Evolutionary conservation across 2,329 filamentous ascomycete genomes (phyloP), one percentile per base, ranked within the genome.

Genomic region (Calonectria pseudoreteaudii): DNA sequence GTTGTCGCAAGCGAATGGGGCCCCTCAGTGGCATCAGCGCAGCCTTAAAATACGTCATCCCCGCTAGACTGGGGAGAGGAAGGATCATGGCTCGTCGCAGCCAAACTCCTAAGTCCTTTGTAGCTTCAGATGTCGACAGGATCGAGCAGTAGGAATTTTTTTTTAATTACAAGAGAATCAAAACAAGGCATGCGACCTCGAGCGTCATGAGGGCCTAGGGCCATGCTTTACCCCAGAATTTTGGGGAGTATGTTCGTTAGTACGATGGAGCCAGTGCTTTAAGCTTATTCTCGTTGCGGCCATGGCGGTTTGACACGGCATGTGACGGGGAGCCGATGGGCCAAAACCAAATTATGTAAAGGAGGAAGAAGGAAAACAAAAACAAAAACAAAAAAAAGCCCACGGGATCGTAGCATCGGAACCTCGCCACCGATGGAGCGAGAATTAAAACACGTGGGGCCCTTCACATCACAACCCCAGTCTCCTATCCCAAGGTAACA

Each of bases 21-120:
- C 69, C 47, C 56, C 44, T 58, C n/a, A 26, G n/a, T 80, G n/a
- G 49, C 76, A 79, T 78, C 73, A 79, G 53, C 20, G 9, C 16
- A 75, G 71, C 71, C 67, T 66, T 67, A 64, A 52, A 80, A 79
- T 69, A 70, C 76, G 77, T 66, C 72, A 79, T 79, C 60, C 16
- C 70, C 38, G 47, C 70, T 77, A 71, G 41, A 56, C 28, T 1
- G 31, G 1, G 31, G 56, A 72, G 64, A 71, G 30, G 30, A 65
- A 71, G 30, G 30, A 65, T 50, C 66, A 56, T 71, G 75, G 77
- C 68, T 77, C 75, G 53, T 78, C 71, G 68, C 20, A 49, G 41
- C 28, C 23, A 20, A 52, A 26, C 23, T 34, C 47, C 44, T 68
- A 49, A 16, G 23, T 47, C 13, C 36, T 56, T 31, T 38, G 58